These are phyloP conservation scores for Smallanthus sonchifolius DNA, from an alignment of 129 eudicot species.

Conservation along the genomic window DNA sequence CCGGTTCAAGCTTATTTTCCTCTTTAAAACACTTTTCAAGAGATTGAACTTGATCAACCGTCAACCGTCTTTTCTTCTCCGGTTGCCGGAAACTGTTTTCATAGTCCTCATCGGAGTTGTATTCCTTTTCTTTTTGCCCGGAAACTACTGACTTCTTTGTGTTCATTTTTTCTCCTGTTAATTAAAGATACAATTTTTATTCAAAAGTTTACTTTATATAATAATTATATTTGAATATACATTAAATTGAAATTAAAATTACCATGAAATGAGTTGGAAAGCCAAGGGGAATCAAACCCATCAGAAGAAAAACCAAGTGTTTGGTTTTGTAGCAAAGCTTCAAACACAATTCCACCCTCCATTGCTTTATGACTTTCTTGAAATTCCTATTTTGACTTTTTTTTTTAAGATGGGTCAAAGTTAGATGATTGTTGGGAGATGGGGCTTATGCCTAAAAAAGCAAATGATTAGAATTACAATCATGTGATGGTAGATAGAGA, in stretches of 20 bases:
- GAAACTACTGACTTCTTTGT: conserved; percentile 27
- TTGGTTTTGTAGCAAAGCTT: conserved; percentile 50
- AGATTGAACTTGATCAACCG: conserved; percentile 53
- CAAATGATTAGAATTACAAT: conserved; percentile 47
- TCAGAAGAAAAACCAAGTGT: conserved; percentile 41
- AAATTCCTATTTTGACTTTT: not conserved
- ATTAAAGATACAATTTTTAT: not conserved
- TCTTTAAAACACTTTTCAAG: conserved; percentile 79
- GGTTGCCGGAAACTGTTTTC: conserved; percentile 47
- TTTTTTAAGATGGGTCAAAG: conserved; percentile 1
- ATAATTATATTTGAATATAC: too few relatives aligned
- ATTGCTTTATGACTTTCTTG: conserved; percentile 21
- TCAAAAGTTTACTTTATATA: too few relatives aligned
- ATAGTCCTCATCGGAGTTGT: conserved; percentile 46
- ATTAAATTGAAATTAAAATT: conserved; percentile 4
- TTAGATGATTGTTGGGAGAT: conserved; percentile 28
- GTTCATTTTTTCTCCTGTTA: conserved; percentile 32
- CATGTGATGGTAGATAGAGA: conserved; percentile 42
- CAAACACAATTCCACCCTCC: conserved; percentile 50
- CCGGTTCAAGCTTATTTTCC: conserved; percentile 89
- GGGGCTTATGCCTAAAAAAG: conserved; percentile 62
- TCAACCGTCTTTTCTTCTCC: conserved; percentile 74
- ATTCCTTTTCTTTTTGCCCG: conserved; percentile 32
- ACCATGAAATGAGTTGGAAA: conserved; percentile 67
- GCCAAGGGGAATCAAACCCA: conserved; percentile 59